phyloP scores from a whole-genome alignment of 148 eudicot species.

The Rhododendron vialii region DNA sequence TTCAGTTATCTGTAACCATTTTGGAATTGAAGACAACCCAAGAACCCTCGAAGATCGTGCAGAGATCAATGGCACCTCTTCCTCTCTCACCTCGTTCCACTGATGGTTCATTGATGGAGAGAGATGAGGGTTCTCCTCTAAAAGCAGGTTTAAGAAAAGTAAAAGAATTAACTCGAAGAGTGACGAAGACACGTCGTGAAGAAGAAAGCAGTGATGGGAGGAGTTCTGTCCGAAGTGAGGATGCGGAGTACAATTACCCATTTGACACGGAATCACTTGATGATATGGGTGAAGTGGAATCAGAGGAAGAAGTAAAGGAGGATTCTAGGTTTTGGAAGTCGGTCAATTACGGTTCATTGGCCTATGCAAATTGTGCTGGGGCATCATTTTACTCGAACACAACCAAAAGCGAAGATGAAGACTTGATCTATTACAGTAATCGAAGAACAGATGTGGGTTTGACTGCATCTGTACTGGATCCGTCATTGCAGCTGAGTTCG shows the following conservation, averaged over 20 bases:
- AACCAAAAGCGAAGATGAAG: slow-evolving; percentile 37
- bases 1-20: slow-evolving; percentile 48
- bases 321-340: slow-evolving; percentile 29
- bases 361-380: slow-evolving; percentile 48
- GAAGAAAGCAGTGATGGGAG: slow-evolving; percentile 49
- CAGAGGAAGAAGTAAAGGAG: slow-evolving; percentile 48
- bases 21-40: slow-evolving; percentile 31
- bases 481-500: slow-evolving; percentile 26
- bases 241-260: slow-evolving; percentile 40
- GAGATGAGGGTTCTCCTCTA: slow-evolving; percentile 36
- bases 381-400: slow-evolving; percentile 25
- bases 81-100: slow-evolving; percentile 47
- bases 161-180: slow-evolving; percentile 38
- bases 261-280: slow-evolving; percentile 65
- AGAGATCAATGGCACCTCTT: slow-evolving; percentile 27
- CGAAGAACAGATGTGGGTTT: slow-evolving; percentile 24
- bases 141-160: slow-evolving; percentile 49
- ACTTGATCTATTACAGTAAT: slow-evolving; percentile 45
- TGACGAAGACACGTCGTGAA: slow-evolving; percentile 41
- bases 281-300: slow-evolving; percentile 42
- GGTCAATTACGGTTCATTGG: slow-evolving; percentile 45
- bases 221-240: slow-evolving; percentile 40
- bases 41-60: slow-evolving; percentile 32
- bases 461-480: slow-evolving; percentile 23
- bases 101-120: slow-evolving; percentile 25